Conservation (phyloP, 1,284 basidiomycete species). For the Tranzscheliella williamsii region DNA sequence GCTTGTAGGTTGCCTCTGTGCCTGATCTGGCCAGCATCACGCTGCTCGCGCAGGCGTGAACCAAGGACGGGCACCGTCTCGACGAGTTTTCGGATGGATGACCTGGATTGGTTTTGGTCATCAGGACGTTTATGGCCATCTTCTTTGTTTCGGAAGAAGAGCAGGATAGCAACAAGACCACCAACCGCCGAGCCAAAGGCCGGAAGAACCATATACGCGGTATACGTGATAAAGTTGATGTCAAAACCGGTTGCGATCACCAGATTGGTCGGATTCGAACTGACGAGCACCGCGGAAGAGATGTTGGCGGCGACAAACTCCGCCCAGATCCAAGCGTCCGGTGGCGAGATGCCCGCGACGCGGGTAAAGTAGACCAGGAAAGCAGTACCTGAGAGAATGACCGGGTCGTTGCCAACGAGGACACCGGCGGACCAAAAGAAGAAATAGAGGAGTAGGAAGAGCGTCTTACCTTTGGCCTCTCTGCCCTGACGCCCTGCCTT, state of each 20-base stretch:
- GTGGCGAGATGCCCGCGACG: conserved; percentile 69
- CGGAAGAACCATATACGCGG: conserved; percentile 57
- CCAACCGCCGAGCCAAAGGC: conserved; percentile 43
- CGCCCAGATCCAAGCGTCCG: conserved; percentile 71
- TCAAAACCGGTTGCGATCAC: conserved; percentile 60
- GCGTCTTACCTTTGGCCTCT: conserved; percentile 62
- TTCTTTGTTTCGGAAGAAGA: conserved; percentile 46
- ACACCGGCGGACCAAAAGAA: conserved; percentile 79
- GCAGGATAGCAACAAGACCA: conserved; percentile 34
- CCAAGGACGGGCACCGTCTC: conserved; percentile 26
- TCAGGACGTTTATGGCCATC: conserved; percentile 2
- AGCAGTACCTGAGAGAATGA: conserved; percentile 69
- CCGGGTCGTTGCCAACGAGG: conserved; percentile 76
- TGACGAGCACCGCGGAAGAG: conserved; percentile 62
- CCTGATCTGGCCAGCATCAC: conserved; percentile 6
- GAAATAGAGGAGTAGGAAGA: conserved; percentile 78
- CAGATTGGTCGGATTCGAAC: conserved; percentile 62
- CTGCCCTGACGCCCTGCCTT: conserved; percentile 39
- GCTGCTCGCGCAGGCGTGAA: not conserved
- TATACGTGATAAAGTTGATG: conserved; percentile 54
- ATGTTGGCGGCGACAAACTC: conserved; percentile 81
- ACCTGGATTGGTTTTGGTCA: conserved; percentile 1
- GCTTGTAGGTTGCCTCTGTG: conserved; percentile 9
- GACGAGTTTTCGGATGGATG: conserved; percentile 17
- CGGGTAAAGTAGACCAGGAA: conserved; percentile 83